Evolutionary conservation across 345 rosid genomes (phyloP).

Genomic region (Rhodamnia rubescens): DNA sequence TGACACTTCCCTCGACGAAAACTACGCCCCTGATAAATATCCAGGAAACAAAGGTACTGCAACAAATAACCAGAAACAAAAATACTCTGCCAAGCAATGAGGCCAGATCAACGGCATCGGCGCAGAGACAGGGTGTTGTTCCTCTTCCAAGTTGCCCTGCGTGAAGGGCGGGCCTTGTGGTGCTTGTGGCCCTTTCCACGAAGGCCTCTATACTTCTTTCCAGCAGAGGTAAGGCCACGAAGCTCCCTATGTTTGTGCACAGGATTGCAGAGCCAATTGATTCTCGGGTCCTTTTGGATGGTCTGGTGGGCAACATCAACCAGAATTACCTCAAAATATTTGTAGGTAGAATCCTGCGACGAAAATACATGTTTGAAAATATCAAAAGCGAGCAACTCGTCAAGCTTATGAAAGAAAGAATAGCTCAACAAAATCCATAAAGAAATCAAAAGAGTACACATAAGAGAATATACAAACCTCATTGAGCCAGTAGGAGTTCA

Average conservation of each 20-base stretch:
- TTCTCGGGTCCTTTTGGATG: slow-evolving; percentile 75
- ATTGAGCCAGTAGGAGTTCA: slow-evolving; percentile 95
- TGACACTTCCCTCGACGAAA: neutral
- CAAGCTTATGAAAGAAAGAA: neutral
- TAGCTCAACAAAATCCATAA: neutral
- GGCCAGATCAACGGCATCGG: slow-evolving; percentile 55
- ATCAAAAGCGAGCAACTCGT: neutral
- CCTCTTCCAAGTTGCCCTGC: slow-evolving; percentile 97
- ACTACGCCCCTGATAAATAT: neutral
- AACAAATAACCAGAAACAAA: neutral
- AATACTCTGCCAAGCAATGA: neutral
- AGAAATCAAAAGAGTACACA: neutral
- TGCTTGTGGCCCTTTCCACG: slow-evolving; percentile 82
- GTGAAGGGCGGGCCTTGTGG: slow-evolving; percentile 92
- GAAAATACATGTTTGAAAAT: neutral
- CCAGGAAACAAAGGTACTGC: neutral
- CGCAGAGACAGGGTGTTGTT: slow-evolving; percentile 81
- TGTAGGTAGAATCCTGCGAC: slow-evolving; percentile 82
- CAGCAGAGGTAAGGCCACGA: slow-evolving; percentile 90
- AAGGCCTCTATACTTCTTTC: slow-evolving; percentile 88
- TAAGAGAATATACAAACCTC: slow-evolving; percentile 36
- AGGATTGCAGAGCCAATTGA: slow-evolving; percentile 93
- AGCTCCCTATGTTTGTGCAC: slow-evolving; percentile 98
- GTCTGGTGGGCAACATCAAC: slow-evolving; percentile 85
- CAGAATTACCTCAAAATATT: slow-evolving; percentile 82